These are phyloP conservation scores for Mimosa pudica DNA, from an alignment of 306 rosid species.

Conservation along the genomic window DNA sequence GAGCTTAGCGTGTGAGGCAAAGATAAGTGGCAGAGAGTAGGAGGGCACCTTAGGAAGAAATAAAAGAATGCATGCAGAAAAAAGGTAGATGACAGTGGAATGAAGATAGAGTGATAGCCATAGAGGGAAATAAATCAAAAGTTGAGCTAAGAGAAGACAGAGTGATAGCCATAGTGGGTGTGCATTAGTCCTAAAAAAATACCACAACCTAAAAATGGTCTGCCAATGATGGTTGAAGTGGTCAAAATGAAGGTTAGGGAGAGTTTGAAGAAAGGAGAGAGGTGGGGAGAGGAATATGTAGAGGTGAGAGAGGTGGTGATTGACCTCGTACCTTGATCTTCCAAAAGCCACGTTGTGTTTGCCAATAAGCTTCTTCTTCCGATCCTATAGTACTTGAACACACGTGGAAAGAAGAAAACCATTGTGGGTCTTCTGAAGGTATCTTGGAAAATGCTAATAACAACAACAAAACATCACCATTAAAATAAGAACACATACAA, in stretches of 20 bases:
- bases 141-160: too few relatives aligned
- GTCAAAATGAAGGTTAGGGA: too few relatives aligned
- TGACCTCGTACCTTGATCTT: constrained; percentile 30
- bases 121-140: too few relatives aligned
- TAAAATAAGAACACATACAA: not conserved
- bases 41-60: too few relatives aligned
- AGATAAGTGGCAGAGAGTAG: too few relatives aligned
- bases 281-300: not conserved
- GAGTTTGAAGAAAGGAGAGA: not conserved
- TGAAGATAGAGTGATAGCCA: too few relatives aligned
- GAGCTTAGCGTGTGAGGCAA: too few relatives aligned
- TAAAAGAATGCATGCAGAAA: too few relatives aligned
- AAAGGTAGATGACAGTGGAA: too few relatives aligned
- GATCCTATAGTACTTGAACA: constrained; percentile 45
- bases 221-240: constrained; percentile 14
- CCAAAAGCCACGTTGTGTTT: constrained; percentile 56
- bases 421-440: constrained; percentile 46
- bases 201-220: too few relatives aligned
- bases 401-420: constrained; percentile 58
- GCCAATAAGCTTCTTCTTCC: constrained; percentile 27
- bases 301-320: too few relatives aligned
- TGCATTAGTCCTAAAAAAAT: too few relatives aligned
- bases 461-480: not conserved
- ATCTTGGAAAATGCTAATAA: constrained; percentile 37
- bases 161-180: constrained; percentile 20